Percentiles rank a stretch among this genome's conserved stretches.
These are phyloP conservation scores for Kalmanozyma brasiliensis DNA, from an alignment of 1,284 basidiomycete species.

Conservation along the genomic window DNA sequence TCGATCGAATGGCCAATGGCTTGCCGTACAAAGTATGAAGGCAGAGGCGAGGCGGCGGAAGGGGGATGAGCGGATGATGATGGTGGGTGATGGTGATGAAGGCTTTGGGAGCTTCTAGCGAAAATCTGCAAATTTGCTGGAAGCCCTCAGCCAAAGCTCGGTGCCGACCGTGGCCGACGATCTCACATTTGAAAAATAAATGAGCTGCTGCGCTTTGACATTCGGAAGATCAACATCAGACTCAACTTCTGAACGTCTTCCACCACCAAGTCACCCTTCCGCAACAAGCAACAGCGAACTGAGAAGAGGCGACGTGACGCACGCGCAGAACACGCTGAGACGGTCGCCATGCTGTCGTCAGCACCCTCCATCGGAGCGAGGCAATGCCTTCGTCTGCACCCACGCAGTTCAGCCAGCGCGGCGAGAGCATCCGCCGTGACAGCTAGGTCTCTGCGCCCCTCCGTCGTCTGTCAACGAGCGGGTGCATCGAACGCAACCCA, in stretches of 20 bases:
- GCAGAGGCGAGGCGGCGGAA: background rate
- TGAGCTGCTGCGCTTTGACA: background rate
- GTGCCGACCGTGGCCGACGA: constrained; percentile 16
- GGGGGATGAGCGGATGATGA: background rate
- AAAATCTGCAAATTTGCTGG: constrained; percentile 38
- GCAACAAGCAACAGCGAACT: too few relatives aligned
- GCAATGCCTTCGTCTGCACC: constrained; percentile 21
- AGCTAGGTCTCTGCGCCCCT: background rate
- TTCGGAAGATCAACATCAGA: constrained; percentile 1
- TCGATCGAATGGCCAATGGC: background rate
- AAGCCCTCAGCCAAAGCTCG: constrained; percentile 10
- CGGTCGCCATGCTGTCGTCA: constrained; percentile 14
- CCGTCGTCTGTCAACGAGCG: background rate
- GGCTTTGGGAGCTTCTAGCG: constrained; percentile 6
- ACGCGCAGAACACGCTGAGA: background rate
- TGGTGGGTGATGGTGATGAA: constrained; percentile 28
- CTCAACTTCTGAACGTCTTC: too few relatives aligned
- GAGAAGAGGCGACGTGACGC: too few relatives aligned
- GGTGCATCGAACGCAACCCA: too few relatives aligned
- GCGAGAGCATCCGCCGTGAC: constrained; percentile 1
- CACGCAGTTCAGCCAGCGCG: constrained; percentile 1
- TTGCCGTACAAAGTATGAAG: constrained; percentile 1
- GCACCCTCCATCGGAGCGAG: constrained; percentile 18
- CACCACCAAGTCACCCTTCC: background rate
- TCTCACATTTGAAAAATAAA: constrained; percentile 13